A percentile compares a stretch with the other conserved stretches of the same genome.
phyloP scores from a whole-genome alignment of 768 basidiomycete species.

The Auriscalpium orientale region DNA sequence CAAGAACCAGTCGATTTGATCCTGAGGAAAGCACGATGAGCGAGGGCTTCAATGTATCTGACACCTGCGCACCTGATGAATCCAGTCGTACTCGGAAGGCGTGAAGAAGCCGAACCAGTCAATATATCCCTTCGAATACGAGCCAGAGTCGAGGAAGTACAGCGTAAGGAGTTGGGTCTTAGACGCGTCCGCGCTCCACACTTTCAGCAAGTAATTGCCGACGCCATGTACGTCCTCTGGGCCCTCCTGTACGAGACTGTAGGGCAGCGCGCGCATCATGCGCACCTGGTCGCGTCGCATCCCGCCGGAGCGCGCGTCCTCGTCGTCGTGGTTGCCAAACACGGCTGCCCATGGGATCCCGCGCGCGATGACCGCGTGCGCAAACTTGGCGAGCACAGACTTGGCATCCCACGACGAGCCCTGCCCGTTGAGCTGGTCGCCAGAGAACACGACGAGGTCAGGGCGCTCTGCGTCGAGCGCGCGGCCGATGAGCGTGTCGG shows the following conservation, averaged over 20 bases:
- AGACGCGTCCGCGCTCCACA: slow-evolving; percentile 80
- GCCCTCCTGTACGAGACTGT: slow-evolving; percentile 73
- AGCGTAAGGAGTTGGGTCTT: slow-evolving; percentile 84
- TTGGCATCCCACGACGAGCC: slow-evolving; percentile 83
- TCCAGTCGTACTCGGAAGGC: slow-evolving; percentile 81
- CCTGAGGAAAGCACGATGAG: slow-evolving; percentile 26
- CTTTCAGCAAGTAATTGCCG: slow-evolving; percentile 87
- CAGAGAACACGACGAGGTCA: slow-evolving; percentile 85
- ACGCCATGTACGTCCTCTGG: slow-evolving; percentile 82
- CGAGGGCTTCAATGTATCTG: background rate
- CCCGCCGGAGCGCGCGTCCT: slow-evolving; percentile 39
- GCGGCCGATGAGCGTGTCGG: slow-evolving; percentile 60
- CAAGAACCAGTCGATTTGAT: slow-evolving; percentile 88
- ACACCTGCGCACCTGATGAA: slow-evolving; percentile 48
- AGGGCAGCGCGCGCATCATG: slow-evolving; percentile 74
- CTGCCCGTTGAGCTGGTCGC: slow-evolving; percentile 93
- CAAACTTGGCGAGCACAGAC: slow-evolving; percentile 85
- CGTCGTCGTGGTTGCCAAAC: slow-evolving; percentile 93
- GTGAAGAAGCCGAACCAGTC: slow-evolving; percentile 58
- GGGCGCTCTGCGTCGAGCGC: slow-evolving; percentile 79
- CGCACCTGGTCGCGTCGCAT: slow-evolving; percentile 57
- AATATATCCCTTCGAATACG: slow-evolving; percentile 54
- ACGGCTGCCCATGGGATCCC: slow-evolving; percentile 86
- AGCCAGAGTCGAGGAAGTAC: slow-evolving; percentile 87
- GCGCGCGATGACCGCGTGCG: slow-evolving; percentile 63